Conservation (phyloP, 768 basidiomycete genomes). For the Calocybe indica region DNA sequence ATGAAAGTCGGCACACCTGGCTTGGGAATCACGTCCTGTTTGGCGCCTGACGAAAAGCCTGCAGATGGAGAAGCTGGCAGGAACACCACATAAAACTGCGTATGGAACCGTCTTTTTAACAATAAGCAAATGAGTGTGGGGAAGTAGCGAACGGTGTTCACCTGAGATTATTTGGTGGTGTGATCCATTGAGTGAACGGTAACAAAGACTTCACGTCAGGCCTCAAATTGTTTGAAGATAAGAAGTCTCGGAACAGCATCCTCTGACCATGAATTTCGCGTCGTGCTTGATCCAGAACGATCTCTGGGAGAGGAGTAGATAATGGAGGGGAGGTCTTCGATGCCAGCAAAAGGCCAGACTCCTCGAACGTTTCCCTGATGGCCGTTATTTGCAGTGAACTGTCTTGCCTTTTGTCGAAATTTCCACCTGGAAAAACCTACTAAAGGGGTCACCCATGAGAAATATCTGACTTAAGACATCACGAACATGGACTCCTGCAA, state of each 20-base stretch:
- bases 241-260: slow-evolving; percentile 46
- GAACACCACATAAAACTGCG: slow-evolving; percentile 66
- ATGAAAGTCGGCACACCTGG: slow-evolving; percentile 29
- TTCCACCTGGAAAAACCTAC: slow-evolving; percentile 77
- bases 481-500: slow-evolving; percentile 63
- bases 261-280: slow-evolving; percentile 48
- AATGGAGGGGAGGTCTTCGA: slow-evolving; percentile 12
- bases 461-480: background rate
- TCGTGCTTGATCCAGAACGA: slow-evolving; percentile 44
- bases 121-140: no score
- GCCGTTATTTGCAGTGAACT: slow-evolving; percentile 52
- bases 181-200: slow-evolving; percentile 76
- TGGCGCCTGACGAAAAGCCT: slow-evolving; percentile 47
- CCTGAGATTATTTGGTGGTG: slow-evolving; percentile 52
- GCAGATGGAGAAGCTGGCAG: slow-evolving; percentile 36
- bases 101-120: slow-evolving; percentile 56
- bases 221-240: slow-evolving; percentile 36
- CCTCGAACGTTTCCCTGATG: slow-evolving; percentile 74
- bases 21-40: slow-evolving; percentile 55
- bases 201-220: slow-evolving; percentile 42
- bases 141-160: slow-evolving; percentile 16
- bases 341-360: slow-evolving; percentile 62
- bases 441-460: background rate
- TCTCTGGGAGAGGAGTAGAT: slow-evolving; percentile 20
- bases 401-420: slow-evolving; percentile 58